phyloP scores from a whole-genome alignment of 1,284 basidiomycete species.

The Sanghuangporus baumii region DNA sequence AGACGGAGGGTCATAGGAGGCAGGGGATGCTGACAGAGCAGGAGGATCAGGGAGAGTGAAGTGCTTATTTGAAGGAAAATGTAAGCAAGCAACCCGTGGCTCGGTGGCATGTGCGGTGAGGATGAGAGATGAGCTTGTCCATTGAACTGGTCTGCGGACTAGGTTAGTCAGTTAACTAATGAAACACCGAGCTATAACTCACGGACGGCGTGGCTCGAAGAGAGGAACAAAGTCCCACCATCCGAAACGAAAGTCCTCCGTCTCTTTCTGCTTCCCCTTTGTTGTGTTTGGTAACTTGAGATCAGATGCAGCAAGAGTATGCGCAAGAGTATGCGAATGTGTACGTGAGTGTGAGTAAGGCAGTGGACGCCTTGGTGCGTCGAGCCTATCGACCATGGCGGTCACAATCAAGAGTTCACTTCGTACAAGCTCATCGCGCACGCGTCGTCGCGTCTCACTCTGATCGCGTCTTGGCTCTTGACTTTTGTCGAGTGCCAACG shows the following conservation, averaged over 20 bases:
- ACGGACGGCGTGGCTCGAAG: slow-evolving; percentile 52
- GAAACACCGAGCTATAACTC: slow-evolving; percentile 16
- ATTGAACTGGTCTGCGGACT: slow-evolving; percentile 52
- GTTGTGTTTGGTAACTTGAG: slow-evolving; percentile 1
- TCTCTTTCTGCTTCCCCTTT: slow-evolving; percentile 55
- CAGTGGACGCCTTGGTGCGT: slow-evolving; percentile 2
- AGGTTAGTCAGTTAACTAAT: slow-evolving; percentile 12
- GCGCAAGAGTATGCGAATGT: background rate
- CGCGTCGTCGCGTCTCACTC: background rate
- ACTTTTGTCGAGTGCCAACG: background rate
- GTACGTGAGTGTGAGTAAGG: slow-evolving; percentile 3
- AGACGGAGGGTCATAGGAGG: slow-evolving; percentile 54
- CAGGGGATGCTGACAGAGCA: slow-evolving; percentile 38
- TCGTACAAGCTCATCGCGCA: background rate
- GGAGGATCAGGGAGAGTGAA: slow-evolving; percentile 52
- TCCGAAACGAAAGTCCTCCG: slow-evolving; percentile 48
- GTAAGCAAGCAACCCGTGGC: slow-evolving; percentile 53
- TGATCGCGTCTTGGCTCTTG: background rate
- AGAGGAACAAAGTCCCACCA: slow-evolving; percentile 73
- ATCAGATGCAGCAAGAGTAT: background rate
- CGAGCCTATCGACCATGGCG: background rate
- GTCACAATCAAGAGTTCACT: background rate
- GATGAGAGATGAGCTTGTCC: slow-evolving; percentile 63
- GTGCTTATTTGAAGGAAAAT: slow-evolving; percentile 63
- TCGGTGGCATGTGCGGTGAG: slow-evolving; percentile 59